These are phyloP conservation scores for Fraxinus excelsior DNA, from an alignment of 257 asterid species.

Conservation along the genomic window DNA sequence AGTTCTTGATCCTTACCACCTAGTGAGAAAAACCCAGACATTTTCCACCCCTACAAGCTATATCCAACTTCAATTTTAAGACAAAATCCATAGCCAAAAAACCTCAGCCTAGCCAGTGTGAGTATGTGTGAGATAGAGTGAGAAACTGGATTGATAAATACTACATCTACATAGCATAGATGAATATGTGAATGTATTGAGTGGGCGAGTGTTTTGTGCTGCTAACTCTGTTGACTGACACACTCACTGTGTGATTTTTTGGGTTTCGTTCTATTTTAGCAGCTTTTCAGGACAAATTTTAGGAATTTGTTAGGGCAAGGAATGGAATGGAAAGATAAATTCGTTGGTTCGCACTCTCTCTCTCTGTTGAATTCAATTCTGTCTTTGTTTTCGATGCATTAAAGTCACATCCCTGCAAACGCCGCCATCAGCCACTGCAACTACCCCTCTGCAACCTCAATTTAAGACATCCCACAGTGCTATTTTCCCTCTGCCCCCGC, in stretches of 20 bases:
- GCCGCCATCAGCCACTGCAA: conserved; percentile 88
- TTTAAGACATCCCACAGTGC: conserved; percentile 49
- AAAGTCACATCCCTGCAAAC: conserved; percentile 82
- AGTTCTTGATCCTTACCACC: conserved; percentile 36
- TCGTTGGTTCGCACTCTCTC: conserved; percentile 3
- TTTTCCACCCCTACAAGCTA: conserved; percentile 46
- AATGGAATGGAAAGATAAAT: conserved; percentile 1
- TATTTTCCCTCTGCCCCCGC: background rate
- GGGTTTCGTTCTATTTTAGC: conserved; percentile 16
- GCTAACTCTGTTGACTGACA: conserved; percentile 33
- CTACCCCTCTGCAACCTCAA: conserved; percentile 70
- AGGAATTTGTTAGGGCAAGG: conserved; percentile 37
- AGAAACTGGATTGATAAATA: background rate
- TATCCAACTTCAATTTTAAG: conserved; percentile 35
- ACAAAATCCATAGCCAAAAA: conserved; percentile 50
- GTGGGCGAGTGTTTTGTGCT: conserved; percentile 31
- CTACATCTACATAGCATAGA: conserved; percentile 15
- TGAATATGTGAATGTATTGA: conserved; percentile 1
- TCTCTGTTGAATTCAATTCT: conserved; percentile 34
- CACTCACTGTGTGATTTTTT: conserved; percentile 1
- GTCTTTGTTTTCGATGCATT: conserved; percentile 49
- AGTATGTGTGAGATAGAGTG: conserved; percentile 4
- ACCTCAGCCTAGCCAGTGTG: conserved; percentile 24
- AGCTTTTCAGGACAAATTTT: conserved; percentile 38
- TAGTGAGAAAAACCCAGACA: conserved; percentile 82